Evolutionary conservation across 305 asterid genomes (phyloP), one percentile per base, ranked within the genome.

Genomic region (Fraxinus baroniana): DNA sequence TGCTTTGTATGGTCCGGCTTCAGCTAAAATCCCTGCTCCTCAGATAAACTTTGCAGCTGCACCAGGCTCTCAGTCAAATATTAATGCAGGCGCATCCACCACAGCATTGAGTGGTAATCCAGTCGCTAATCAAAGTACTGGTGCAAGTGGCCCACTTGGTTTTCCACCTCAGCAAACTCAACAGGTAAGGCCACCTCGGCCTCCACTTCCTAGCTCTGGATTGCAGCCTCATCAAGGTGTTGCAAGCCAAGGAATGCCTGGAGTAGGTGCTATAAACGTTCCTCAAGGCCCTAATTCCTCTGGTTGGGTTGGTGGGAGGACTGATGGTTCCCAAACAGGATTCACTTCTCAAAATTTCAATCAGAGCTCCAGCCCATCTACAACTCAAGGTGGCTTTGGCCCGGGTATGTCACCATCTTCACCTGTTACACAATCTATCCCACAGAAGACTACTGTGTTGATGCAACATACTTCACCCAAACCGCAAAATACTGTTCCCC

Each of bases 21-120:
- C 97, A 70, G 86, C 94, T 84, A 88, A 90, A 91, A 92, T 92
- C 83, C 97, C 97, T 79, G 88, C 97, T 82, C 97, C 97, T 73
- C 91, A 89, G 91, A 91, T 93, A 88, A 90, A 88, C 81, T 83
- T 88, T 74, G 89, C 87, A 83, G 86, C 87, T 82, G 35, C 80
- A 26, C 80, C 86, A 26, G 87, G 87, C 84, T 88, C 89, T 79
- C 98, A 88, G 80, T 78, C 89, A 86, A 91, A 84, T 84, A 75
- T 83, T 41, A 83, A 83, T 62, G 80, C 90, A 78, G 88, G 82
- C 85, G 78, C 90, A 74, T 82, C 89, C 74, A 86, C 88, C 36
- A 82, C 79, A 33, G 90, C 84, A 73, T 22, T 55, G 33, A 81
- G 79, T 81, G 85, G 82, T 79, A 75, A 87, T 77, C 81, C 92